phyloP scores from a whole-genome alignment of 352 stramenopile species.

The Phytophthora boehmeriae region DNA sequence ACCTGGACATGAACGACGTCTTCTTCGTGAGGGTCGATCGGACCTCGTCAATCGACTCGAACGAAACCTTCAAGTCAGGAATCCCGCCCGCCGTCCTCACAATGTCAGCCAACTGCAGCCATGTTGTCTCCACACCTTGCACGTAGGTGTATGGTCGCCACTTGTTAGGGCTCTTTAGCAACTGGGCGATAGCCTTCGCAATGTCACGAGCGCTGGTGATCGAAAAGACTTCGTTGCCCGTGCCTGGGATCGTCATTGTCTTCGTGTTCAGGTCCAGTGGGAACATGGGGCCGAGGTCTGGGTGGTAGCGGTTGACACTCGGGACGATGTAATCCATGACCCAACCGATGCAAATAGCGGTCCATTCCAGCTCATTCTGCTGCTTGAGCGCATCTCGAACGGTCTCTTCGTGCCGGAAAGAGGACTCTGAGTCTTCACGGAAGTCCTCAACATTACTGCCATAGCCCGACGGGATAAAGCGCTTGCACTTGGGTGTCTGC shows the following conservation, averaged over 20 bases:
- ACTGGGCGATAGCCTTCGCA: conserved; percentile 18
- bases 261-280: conserved; percentile 32
- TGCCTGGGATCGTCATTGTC: conserved; percentile 42
- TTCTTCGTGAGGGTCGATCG: conserved; percentile 9
- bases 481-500: conserved; percentile 42
- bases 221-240: conserved; percentile 31
- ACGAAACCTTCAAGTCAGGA: conserved; percentile 26
- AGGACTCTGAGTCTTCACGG: conserved; percentile 12
- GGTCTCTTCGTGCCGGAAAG: conserved; percentile 14
- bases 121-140: conserved; percentile 41
- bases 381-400: conserved; percentile 20
- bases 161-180: conserved; percentile 31
- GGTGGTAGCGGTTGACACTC: conserved; percentile 31
- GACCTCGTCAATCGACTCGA: conserved; percentile 29
- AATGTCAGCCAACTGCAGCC: conserved; percentile 30
- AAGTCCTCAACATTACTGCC: conserved; percentile 36
- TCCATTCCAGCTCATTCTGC: conserved; percentile 47
- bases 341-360: conserved; percentile 32
- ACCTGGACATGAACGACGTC: conserved; percentile 4
- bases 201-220: conserved; percentile 36
- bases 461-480: conserved; percentile 52
- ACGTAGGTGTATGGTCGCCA: conserved; percentile 40
- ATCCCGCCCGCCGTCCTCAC: conserved; percentile 28
- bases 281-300: conserved; percentile 19
- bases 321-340: conserved; percentile 43